A percentile compares a stretch with the other conserved stretches of the same genome.
These are phyloP conservation scores for Bjerkandera adusta DNA, from an alignment of 1,284 basidiomycete genomes.

Conservation along the genomic window DNA sequence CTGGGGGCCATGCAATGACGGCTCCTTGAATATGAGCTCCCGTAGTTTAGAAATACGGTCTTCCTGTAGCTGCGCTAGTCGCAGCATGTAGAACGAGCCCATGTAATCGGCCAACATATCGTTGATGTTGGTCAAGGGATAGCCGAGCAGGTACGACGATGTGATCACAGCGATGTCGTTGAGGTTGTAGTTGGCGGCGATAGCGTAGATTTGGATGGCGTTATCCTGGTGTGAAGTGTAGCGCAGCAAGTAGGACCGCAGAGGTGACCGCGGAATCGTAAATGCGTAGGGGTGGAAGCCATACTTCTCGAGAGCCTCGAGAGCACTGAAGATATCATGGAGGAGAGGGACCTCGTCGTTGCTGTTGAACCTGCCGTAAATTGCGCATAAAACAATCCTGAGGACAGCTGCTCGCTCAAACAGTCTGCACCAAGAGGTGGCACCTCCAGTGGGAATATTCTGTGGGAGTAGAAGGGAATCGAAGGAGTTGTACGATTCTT, in stretches of 20 bases:
- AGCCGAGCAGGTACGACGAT: conserved; percentile 33
- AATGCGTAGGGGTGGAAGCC: conserved; percentile 26
- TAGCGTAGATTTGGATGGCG: conserved; percentile 35
- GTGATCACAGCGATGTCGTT: conserved; percentile 35
- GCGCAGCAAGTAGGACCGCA: conserved; percentile 30
- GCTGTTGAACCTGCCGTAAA: too few species aligned
- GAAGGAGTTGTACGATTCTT: too few species aligned
- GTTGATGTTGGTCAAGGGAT: conserved; percentile 29
- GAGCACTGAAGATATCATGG: too few species aligned
- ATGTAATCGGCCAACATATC: conserved; percentile 33
- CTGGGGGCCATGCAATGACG: too few species aligned
- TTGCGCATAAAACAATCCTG: too few species aligned
- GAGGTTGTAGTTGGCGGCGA: conserved; percentile 34
- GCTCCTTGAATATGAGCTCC: too few species aligned
- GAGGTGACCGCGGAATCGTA: conserved; percentile 24
- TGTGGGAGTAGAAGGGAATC: too few species aligned
- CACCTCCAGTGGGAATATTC: too few species aligned
- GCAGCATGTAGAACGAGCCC: conserved; percentile 34
- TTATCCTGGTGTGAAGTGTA: conserved; percentile 32
- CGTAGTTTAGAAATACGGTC: too few species aligned
- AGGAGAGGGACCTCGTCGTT: too few species aligned
- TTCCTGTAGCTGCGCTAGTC: conserved; percentile 39
- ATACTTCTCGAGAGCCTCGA: conserved; percentile 30
- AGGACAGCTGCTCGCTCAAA: too few species aligned
- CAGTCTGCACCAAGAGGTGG: too few species aligned